A percentile compares a stretch with the other conserved stretches of the same genome.
phyloP scores from a whole-genome alignment of 805 yeast genomes.

The Saturnispora gosingensis region DNA sequence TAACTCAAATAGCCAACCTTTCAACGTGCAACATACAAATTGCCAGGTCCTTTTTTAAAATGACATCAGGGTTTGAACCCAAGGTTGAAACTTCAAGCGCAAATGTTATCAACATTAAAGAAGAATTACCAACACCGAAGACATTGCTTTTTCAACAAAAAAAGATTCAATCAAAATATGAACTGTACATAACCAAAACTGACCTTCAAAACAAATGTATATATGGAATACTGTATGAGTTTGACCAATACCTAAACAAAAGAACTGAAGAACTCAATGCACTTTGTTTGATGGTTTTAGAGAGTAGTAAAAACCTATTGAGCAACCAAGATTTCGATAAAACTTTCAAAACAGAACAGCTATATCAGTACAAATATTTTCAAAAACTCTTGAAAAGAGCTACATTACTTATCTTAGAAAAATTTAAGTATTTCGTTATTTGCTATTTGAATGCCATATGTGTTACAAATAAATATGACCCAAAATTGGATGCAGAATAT shows the following conservation, averaged over 20 bases:
- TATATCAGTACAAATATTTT: not conserved
- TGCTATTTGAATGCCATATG: not conserved
- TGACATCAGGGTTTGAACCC: not conserved
- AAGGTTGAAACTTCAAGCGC: not conserved
- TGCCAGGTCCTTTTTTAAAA: slow-evolving; percentile 9
- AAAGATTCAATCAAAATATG: slow-evolving; percentile 20
- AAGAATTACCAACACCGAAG: slow-evolving; percentile 16
- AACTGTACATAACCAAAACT: slow-evolving; percentile 17
- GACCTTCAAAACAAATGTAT: slow-evolving; percentile 13
- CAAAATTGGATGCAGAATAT: not conserved
- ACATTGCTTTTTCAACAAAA: slow-evolving; percentile 18
- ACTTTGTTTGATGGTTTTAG: not conserved
- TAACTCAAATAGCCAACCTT: slow-evolving; percentile 12
- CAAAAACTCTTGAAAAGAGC: slow-evolving; percentile 3
- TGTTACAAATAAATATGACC: slow-evolving; percentile 2
- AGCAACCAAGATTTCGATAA: not conserved
- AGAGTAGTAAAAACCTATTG: slow-evolving; percentile 1
- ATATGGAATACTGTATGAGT: slow-evolving; percentile 11
- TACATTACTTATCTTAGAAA: not conserved
- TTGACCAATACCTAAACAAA: slow-evolving; percentile 14
- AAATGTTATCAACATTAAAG: not conserved
- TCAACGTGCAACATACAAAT: slow-evolving; percentile 9
- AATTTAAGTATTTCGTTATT: not conserved
- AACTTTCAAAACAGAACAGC: slow-evolving; percentile 1
- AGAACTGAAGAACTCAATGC: slow-evolving; percentile 7